Evolutionary conservation across 108 stramenopile genomes (phyloP).

Genomic region (Discostella stelligeroides): DNA sequence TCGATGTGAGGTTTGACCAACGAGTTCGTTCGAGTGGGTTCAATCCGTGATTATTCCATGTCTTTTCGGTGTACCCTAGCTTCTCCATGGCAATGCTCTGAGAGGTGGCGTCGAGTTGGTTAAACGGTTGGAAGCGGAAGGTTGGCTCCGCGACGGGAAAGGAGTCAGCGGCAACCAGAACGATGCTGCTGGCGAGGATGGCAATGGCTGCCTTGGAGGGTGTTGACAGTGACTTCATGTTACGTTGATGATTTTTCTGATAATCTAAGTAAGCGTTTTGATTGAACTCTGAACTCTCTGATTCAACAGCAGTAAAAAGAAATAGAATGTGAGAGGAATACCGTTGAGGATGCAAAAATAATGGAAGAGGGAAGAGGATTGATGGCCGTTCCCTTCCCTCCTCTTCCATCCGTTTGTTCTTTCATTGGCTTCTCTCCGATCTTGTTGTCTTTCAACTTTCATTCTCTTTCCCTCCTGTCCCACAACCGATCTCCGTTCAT

Average conservation of each 20-base stretch:
- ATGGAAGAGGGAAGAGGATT: no score
- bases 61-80: slow-evolving; percentile 28
- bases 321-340: no score
- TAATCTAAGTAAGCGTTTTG: no score
- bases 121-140: slow-evolving; percentile 32
- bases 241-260: not conserved
- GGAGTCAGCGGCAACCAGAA: slow-evolving; percentile 16
- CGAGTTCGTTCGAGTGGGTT: slow-evolving; percentile 27
- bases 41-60: slow-evolving; percentile 43
- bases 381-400: not conserved
- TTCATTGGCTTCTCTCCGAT: not conserved
- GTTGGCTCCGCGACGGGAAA: slow-evolving; percentile 27
- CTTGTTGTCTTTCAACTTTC: not conserved
- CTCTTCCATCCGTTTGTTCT: not conserved
- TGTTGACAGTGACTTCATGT: slow-evolving; percentile 1
- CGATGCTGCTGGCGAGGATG: slow-evolving; percentile 10
- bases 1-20: slow-evolving; percentile 28
- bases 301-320: no score
- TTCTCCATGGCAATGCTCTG: slow-evolving; percentile 33
- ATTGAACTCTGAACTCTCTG: no score
- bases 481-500: no score
- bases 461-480: no score
- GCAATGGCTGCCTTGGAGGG: slow-evolving; percentile 11
- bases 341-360: no score
- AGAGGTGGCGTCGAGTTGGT: slow-evolving; percentile 18